Evolutionary conservation across 2,329 filamentous ascomycete genomes (phyloP), one percentile per base, ranked within the genome.

Genomic region (Cytospora chrysosperma): DNA sequence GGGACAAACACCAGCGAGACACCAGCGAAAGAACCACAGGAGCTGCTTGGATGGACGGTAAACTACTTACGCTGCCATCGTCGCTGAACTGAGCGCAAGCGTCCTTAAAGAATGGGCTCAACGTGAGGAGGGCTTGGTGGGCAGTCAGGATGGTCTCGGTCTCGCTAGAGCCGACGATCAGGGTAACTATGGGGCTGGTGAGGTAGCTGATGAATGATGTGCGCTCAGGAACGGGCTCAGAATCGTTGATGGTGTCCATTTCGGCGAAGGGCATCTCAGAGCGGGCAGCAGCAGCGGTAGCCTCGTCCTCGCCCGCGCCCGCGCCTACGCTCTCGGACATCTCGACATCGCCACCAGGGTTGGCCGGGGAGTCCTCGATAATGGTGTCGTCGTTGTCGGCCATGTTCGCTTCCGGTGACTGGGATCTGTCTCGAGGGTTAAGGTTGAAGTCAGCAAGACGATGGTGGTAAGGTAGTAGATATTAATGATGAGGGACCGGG

Each of bases 91-190:
- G 76, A 13, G 82, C 79, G 72, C 88, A 87, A 8, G 84, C 80
- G 26, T 87, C 83, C 13, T 81, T 80, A 72, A 97, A 92, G 75
- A 84, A 93, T 0, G 92, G 91, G 51, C 91, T 94, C 73, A 88
- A 84, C 13, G 79, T 72, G 40, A 98, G 81, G 28, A 97, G 82
- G 3, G 81, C 88, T 77, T 96, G 89, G 75, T 97, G 93, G 8
- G 92, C 92, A 27, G 86, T 88, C 64, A 97, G 82, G 34, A 87
- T 80, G 12, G 85, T 87, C 70, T 85, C 81, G 1, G 77, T 74
- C 5, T 86, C 85, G 62, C 82, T 87, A 55, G 77, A 76, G 15
- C 89, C 89, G 24, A 92, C 81, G n/a, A 87, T 72, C 30, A 93
- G 76, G 19, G 86, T 86, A 34, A 93, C 85, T 13, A 92, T 80